Evolutionary conservation across 371 early-diverging fungal genomes (phyloP), one percentile per base, ranked within the genome.

Genomic region (Apophysomyces trapeziformis): DNA sequence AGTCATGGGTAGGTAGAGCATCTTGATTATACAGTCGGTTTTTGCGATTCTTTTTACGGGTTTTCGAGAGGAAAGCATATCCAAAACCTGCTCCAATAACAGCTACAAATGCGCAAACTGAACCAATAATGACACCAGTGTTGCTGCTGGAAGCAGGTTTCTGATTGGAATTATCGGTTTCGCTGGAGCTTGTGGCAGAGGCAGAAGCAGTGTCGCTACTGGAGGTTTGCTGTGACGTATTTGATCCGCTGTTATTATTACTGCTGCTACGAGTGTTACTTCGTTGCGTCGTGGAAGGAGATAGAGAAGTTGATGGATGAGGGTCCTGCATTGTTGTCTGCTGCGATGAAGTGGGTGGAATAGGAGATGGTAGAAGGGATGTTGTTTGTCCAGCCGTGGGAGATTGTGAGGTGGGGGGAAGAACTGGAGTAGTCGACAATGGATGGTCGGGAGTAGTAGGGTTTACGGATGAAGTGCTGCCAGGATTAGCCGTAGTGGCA

Each of bases 61-160:
- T 70, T 59, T 72, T 79, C 38, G 76, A 71, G 43, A 80, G 70
- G 63, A 83, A 73, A 6, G 75, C 73, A 63, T 73, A 78, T 38
- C 73, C 78, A 63, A 76, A 76, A 21, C 76, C 76, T 46, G 74
- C 77, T 43, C 69, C 78, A 38, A 83, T 61, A 16, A 78, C 70
- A 1, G 77, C 78, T 1, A 77, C 68, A 64, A 74, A 68, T 16
- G 74, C 83, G 65, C 75, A 73, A 0, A 80, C 76, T 35, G 77
- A 73, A 41, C 83, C 83, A 44, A 73, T 66, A 58, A 83, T 80
- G 18, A 73, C 74, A n/a, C 66, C 74, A 14, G 70, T 74, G 54
- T 73, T 76, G 59, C 68, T 78, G 35, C 26, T 46, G 41, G 41
- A 41, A 13, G 11, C 13, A 41, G 41, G 13, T 13, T 41, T 41